Conservation (phyloP, 441 rosid species). For the Erodium moschatum region DNA sequence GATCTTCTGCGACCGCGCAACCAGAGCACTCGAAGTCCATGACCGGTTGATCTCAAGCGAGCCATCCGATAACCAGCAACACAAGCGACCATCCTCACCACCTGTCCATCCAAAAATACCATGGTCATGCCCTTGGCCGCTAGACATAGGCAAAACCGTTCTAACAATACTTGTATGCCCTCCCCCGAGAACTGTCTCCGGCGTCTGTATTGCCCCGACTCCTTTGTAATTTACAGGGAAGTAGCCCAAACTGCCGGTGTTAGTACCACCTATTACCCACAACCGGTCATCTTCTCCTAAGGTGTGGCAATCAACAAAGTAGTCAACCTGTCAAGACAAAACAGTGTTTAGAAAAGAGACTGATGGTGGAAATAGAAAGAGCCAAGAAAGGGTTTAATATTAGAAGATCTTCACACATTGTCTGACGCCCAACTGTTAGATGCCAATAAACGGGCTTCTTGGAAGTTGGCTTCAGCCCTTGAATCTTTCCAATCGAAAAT, state of each 20-base stretch:
- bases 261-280: constrained; percentile 89
- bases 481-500: constrained; percentile 77
- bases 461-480: constrained; percentile 45
- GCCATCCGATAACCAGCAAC: constrained; percentile 73
- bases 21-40: constrained; percentile 66
- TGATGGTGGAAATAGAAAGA: too few relatives aligned
- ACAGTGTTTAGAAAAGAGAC: neutral
- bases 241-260: constrained; percentile 64
- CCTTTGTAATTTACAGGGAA: constrained; percentile 55
- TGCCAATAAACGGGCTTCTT: constrained; percentile 73
- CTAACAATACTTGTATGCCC: constrained; percentile 72
- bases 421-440: constrained; percentile 64
- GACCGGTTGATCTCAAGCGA: constrained; percentile 37
- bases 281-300: constrained; percentile 50
- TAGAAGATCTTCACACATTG: constrained; percentile 35
- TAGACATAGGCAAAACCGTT: constrained; percentile 58
- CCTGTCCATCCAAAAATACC: constrained; percentile 88
- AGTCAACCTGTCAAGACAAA: constrained; percentile 56
- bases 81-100: constrained; percentile 86
- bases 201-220: constrained; percentile 43
- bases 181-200: constrained; percentile 72
- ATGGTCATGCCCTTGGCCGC: constrained; percentile 26
- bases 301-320: constrained; percentile 76
- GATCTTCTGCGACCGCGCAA: constrained; percentile 30
- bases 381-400: neutral